Percentiles rank a stretch among this genome's conserved stretches.
Conservation (phyloP, 306 rosid genomes). For the Prunus dulcis region DNA sequence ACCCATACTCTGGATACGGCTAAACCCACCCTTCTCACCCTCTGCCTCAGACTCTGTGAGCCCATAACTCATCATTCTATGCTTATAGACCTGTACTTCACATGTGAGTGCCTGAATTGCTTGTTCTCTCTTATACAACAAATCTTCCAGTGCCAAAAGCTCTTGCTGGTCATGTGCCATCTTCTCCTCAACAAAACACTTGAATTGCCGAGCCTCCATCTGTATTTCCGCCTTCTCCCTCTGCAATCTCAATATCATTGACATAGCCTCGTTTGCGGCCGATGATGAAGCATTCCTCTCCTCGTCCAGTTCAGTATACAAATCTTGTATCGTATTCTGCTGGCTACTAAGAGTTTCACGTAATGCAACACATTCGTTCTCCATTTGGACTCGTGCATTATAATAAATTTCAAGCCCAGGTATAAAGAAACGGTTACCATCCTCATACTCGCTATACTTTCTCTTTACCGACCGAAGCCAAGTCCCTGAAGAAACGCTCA, state of each 20-base stretch:
- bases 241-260: constrained; percentile 95
- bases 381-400: constrained; percentile 60
- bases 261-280: constrained; percentile 98
- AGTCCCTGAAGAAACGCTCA: constrained; percentile 42
- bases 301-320: constrained; percentile 82
- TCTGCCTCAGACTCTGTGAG: constrained; percentile 70
- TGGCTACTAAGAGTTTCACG: constrained; percentile 81
- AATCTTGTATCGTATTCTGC: constrained; percentile 64
- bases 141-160: constrained; percentile 68
- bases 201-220: constrained; percentile 96
- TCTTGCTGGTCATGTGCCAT: constrained; percentile 87
- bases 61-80: constrained; percentile 93
- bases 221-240: constrained; percentile 98
- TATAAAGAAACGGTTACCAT: constrained; percentile 35
- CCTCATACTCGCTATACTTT: constrained; percentile 67
- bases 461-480: constrained; percentile 89
- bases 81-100: constrained; percentile 88
- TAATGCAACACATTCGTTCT: constrained; percentile 71
- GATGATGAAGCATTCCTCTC: constrained; percentile 93
- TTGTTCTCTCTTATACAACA: constrained; percentile 91
- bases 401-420: constrained; percentile 37
- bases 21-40: constrained; percentile 28
- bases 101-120: constrained; percentile 81
- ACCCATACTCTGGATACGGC: constrained; percentile 22
- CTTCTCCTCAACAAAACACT: constrained; percentile 86